These are phyloP conservation scores for Blastomyces emzantsi DNA, from an alignment of 2,329 filamentous ascomycete species.

Conservation along the genomic window DNA sequence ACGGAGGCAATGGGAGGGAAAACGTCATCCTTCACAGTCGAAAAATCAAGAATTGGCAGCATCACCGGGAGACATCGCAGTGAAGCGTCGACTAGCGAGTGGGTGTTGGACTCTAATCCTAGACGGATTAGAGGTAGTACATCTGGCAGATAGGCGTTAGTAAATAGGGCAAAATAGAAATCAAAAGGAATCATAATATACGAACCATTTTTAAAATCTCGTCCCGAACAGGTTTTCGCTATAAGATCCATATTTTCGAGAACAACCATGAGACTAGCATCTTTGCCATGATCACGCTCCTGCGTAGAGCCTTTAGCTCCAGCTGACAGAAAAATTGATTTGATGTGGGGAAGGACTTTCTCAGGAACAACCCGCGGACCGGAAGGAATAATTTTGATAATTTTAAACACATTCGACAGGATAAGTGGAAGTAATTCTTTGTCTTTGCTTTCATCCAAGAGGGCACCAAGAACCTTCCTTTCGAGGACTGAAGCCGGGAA, in stretches of 20 bases:
- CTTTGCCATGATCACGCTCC: conserved; percentile 73
- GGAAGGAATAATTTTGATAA: conserved; percentile 67
- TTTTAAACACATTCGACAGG: conserved; percentile 85
- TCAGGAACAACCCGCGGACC: conserved; percentile 73
- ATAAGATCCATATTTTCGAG: conserved; percentile 73
- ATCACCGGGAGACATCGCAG: conserved; percentile 68
- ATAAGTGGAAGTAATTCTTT: conserved; percentile 76
- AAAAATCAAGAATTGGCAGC: conserved; percentile 87
- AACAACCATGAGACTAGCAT: conserved; percentile 84
- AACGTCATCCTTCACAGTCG: conserved; percentile 91
- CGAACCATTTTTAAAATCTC: conserved; percentile 87
- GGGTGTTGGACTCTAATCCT: conserved; percentile 80
- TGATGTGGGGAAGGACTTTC: conserved; percentile 72
- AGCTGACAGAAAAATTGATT: conserved; percentile 67
- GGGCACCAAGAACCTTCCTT: conserved; percentile 80
- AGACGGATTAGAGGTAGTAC: conserved; percentile 77
- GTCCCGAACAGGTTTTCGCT: conserved; percentile 72
- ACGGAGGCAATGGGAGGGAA: conserved; percentile 87
- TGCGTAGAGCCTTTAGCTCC: conserved; percentile 34
- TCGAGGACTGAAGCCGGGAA: conserved; percentile 92
- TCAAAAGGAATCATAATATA: conserved; percentile 14
- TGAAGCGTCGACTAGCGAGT: conserved; percentile 78
- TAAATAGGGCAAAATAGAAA: background rate
- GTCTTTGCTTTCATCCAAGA: conserved; percentile 92
- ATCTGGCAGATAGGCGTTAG: conserved; percentile 45